Evolutionary conservation across 495 filamentous ascomycete genomes (phyloP).

Genomic region (Saxophila tyrrhenica): DNA sequence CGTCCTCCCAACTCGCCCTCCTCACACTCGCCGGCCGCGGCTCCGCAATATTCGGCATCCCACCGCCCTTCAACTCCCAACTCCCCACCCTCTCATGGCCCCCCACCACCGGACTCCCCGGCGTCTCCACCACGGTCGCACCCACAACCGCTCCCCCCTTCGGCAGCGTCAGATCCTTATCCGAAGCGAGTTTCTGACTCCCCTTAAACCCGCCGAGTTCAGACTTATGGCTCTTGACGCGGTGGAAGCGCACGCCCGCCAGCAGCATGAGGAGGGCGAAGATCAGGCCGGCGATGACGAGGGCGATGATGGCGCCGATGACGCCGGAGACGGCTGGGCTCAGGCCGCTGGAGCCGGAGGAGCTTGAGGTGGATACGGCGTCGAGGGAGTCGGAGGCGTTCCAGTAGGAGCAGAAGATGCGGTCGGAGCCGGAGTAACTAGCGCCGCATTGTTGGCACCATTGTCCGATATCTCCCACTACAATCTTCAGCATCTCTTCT

Average conservation of each 20-base stretch:
- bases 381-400: slow-evolving; percentile 3
- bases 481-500: slow-evolving; percentile 45
- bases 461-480: slow-evolving; percentile 41
- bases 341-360: slow-evolving; percentile 3
- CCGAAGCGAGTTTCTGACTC: slow-evolving; percentile 25
- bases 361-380: too few species aligned
- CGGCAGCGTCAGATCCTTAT: slow-evolving; percentile 24
- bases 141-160: slow-evolving; percentile 17
- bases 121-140: slow-evolving; percentile 7
- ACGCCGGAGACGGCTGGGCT: slow-evolving; percentile 25
- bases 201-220: slow-evolving; percentile 29
- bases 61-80: slow-evolving; percentile 29
- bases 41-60: slow-evolving; percentile 14
- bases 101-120: slow-evolving; percentile 12
- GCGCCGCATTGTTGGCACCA: slow-evolving; percentile 63
- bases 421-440: slow-evolving; percentile 9
- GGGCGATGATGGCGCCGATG: slow-evolving; percentile 27
- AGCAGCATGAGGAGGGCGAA: slow-evolving; percentile 26
- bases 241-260: slow-evolving; percentile 30
- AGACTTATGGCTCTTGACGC: slow-evolving; percentile 7
- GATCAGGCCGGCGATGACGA: slow-evolving; percentile 22
- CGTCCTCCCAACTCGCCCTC: slow-evolving; percentile 21
- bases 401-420: slow-evolving; percentile 42
- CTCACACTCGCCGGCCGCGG: slow-evolving; percentile 1
- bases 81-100: slow-evolving; percentile 29